These are phyloP conservation scores for Fraxinus floribunda DNA, from an alignment of 305 asterid species.

Conservation along the genomic window DNA sequence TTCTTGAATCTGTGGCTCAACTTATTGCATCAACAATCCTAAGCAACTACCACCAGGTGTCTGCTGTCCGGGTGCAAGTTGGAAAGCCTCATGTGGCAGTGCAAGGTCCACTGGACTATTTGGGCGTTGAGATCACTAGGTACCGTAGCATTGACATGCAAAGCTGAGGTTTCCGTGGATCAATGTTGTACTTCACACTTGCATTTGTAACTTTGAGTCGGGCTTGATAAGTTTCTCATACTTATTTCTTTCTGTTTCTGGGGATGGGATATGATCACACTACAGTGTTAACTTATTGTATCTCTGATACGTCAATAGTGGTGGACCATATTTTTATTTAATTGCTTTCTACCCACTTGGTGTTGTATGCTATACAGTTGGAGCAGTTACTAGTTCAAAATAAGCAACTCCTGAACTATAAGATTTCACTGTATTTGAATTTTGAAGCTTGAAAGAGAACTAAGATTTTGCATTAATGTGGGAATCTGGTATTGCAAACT, in stretches of 20 bases:
- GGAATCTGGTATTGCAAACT: neutral
- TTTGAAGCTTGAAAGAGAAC: neutral
- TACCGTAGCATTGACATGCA: conserved; percentile 29
- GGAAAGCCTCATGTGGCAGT: conserved; percentile 94
- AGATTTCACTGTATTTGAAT: neutral
- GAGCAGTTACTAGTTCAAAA: neutral
- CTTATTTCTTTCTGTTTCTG: neutral
- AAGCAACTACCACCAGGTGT: conserved; percentile 47
- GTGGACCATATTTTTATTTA: neutral
- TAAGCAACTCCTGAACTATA: neutral
- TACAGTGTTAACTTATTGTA: neutral
- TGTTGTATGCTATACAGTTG: neutral
- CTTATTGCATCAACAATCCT: conserved; percentile 57
- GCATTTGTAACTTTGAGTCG: neutral
- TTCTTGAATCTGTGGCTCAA: conserved; percentile 79
- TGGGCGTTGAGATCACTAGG: conserved; percentile 79
- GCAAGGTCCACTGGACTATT: conserved; percentile 70
- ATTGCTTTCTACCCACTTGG: neutral
- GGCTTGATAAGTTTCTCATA: neutral
- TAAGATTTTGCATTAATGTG: neutral
- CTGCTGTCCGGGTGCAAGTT: conserved; percentile 63
- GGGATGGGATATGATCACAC: neutral
- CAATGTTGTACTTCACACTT: neutral
- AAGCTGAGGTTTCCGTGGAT: conserved; percentile 20
- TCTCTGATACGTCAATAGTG: neutral